Conservation (phyloP, 1,284 basidiomycete genomes). For the Ceratobasidium sp. region DNA sequence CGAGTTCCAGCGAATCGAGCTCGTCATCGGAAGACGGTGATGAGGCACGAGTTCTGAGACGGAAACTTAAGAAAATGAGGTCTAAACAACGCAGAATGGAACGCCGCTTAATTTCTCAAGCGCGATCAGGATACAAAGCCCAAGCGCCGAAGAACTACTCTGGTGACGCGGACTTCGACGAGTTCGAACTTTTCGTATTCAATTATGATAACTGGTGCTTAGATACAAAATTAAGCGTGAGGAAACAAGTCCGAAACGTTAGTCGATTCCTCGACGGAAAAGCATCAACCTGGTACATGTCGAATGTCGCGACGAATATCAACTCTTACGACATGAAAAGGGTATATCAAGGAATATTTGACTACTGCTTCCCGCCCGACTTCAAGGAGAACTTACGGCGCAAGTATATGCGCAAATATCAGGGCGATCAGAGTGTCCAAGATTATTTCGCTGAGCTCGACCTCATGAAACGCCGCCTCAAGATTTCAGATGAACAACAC, state of each 20-base stretch:
- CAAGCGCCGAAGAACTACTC: conserved; percentile 3
- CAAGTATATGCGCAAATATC: conserved; percentile 47
- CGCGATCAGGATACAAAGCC: conserved; percentile 1
- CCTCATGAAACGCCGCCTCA: neutral
- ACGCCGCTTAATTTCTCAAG: neutral
- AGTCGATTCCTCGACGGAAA: conserved; percentile 30
- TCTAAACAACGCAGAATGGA: too few species aligned
- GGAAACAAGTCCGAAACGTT: conserved; percentile 1
- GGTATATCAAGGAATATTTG: conserved; percentile 54
- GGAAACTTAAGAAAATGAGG: neutral
- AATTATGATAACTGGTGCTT: conserved; percentile 35
- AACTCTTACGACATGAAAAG: conserved; percentile 9
- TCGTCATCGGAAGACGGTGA: neutral
- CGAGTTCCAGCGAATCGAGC: neutral
- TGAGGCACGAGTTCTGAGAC: neutral
- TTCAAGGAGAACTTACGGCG: conserved; percentile 54
- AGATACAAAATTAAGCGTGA: neutral
- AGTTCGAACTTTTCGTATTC: conserved; percentile 41
- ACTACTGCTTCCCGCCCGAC: conserved; percentile 63
- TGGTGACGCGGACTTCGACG: conserved; percentile 14
- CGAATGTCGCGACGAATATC: conserved; percentile 23
- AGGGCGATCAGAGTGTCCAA: conserved; percentile 48
- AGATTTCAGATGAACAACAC: neutral
- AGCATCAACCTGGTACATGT: conserved; percentile 33
- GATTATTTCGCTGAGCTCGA: conserved; percentile 51